phyloP scores from a whole-genome alignment of 306 rosid species.

The Lotus japonicus region DNA sequence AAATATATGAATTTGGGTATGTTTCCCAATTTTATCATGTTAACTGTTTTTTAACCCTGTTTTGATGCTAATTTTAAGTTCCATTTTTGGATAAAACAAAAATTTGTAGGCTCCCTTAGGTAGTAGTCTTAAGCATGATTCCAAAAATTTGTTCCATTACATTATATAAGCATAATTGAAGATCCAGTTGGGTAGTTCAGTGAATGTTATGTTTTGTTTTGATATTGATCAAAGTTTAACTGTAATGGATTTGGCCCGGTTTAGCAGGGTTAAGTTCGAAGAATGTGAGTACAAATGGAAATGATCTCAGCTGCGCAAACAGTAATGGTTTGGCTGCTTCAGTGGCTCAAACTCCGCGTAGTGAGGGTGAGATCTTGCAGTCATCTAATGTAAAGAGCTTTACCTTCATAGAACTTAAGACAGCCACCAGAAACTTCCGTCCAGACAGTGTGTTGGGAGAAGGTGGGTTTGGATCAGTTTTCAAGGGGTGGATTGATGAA shows the following conservation, averaged over 20 bases:
- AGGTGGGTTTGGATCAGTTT: conserved; percentile 66
- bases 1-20: too few relatives aligned
- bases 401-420: conserved; percentile 40
- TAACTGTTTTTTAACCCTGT: not conserved
- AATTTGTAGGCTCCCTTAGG: not conserved
- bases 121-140: not conserved
- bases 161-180: conserved; percentile 3
- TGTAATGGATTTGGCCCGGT: not conserved
- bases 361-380: conserved; percentile 62
- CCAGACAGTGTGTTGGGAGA: conserved; percentile 58
- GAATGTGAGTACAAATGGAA: conserved; percentile 28
- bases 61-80: not conserved
- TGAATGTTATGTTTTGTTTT: conserved; percentile 13
- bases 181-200: conserved; percentile 11
- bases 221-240: not conserved
- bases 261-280: conserved; percentile 44
- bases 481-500: conserved; percentile 71
- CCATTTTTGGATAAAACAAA: too few relatives aligned
- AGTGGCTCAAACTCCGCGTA: conserved; percentile 47
- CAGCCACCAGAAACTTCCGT: conserved; percentile 70
- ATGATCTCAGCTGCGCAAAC: conserved; percentile 27
- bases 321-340: conserved; percentile 33
- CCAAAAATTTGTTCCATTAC: not conserved
- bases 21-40: not conserved
- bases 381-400: conserved; percentile 51